phyloP scores from a whole-genome alignment of 192 early-diverging fungal genomes.

The Martensiomyces pterosporus region DNA sequence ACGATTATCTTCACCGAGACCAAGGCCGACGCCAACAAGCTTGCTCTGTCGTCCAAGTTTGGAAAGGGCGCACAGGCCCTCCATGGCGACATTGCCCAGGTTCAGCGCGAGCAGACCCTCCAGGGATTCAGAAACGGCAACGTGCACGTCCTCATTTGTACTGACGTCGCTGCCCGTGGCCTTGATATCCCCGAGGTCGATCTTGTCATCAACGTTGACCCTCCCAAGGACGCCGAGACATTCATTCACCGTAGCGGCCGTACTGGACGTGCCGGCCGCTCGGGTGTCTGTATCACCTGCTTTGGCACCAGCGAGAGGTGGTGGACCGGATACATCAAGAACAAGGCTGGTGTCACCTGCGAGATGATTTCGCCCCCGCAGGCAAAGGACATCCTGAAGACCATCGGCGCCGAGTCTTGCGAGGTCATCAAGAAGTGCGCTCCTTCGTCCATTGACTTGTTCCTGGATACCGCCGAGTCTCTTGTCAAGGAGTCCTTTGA shows the following conservation, averaged over 20 bases:
- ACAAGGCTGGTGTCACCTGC: slow-evolving; percentile 77
- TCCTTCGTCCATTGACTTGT: slow-evolving; percentile 73
- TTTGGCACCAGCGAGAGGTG: slow-evolving; percentile 85
- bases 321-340: slow-evolving; percentile 72
- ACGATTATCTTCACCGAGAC: slow-evolving; percentile 95
- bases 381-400: slow-evolving; percentile 81
- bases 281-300: slow-evolving; percentile 89
- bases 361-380: slow-evolving; percentile 79
- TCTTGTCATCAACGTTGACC: slow-evolving; percentile 94
- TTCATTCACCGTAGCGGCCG: slow-evolving; percentile 96
- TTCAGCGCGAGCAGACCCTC: slow-evolving; percentile 89
- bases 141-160: slow-evolving; percentile 86
- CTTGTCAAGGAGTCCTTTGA: slow-evolving; percentile 63
- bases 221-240: slow-evolving; percentile 87
- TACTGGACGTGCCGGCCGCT: slow-evolving; percentile 87
- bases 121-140: slow-evolving; percentile 91
- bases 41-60: slow-evolving; percentile 73
- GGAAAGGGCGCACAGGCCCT: slow-evolving; percentile 84
- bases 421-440: slow-evolving; percentile 66
- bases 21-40: slow-evolving; percentile 83
- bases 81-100: slow-evolving; percentile 81
- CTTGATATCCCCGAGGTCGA: slow-evolving; percentile 96
- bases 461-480: slow-evolving; percentile 66
- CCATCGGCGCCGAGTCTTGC: slow-evolving; percentile 72
- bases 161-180: too few relatives aligned